Evolutionary conservation across 805 yeast genomes (phyloP).

Genomic region (Cyberlindnera amylophila): DNA sequence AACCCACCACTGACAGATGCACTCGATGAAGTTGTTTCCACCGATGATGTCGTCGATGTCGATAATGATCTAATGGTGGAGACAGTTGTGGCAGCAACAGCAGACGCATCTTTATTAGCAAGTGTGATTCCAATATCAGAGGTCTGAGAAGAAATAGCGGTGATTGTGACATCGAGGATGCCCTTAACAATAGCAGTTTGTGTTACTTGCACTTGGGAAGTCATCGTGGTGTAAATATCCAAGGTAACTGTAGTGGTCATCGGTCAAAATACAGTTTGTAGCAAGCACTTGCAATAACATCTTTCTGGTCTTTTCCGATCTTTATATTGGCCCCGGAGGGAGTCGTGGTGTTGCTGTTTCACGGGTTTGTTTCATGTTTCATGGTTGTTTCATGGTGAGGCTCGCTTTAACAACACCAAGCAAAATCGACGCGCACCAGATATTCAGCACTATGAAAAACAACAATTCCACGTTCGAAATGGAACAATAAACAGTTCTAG

Average conservation of each 20-base stretch:
- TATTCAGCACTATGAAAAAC: too few species aligned
- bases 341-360: neutral
- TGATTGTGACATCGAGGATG: slow-evolving; percentile 7
- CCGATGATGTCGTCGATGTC: slow-evolving; percentile 4
- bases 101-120: slow-evolving; percentile 9
- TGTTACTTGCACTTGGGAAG: slow-evolving; percentile 5
- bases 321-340: neutral
- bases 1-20: neutral
- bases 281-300: too few species aligned
- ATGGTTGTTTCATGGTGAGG: slow-evolving; percentile 6
- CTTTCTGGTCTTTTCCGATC: neutral
- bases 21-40: neutral
- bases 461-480: too few species aligned
- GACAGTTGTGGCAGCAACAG: slow-evolving; percentile 3
- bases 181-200: slow-evolving; percentile 17
- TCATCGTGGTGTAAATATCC: slow-evolving; percentile 9
- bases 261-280: too few species aligned
- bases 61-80: slow-evolving; percentile 13
- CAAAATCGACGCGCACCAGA: too few species aligned
- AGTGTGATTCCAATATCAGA: slow-evolving; percentile 7
- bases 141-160: neutral
- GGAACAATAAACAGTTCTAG: too few species aligned
- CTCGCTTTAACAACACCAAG: too few species aligned
- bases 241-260: slow-evolving; percentile 15
- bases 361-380: slow-evolving; percentile 9